Conservation (phyloP, 2,329 filamentous ascomycete genomes). For the Ophiostoma perfectum region DNA sequence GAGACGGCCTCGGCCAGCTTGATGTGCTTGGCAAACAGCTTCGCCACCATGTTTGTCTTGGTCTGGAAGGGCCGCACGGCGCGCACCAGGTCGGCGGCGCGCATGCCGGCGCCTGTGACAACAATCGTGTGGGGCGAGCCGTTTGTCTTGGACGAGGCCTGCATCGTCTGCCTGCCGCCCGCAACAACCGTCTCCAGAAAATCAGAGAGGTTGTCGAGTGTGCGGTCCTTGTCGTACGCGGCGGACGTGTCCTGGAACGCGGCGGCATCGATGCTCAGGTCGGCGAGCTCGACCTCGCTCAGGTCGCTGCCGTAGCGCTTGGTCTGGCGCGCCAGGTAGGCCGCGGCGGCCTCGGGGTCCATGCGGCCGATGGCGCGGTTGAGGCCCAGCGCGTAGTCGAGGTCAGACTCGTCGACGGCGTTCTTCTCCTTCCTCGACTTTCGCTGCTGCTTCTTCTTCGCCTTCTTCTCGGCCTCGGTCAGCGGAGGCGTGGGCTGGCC, state of each 20-base stretch:
- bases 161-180: conserved; percentile 32
- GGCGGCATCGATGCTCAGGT: conserved; percentile 63
- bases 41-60: conserved; percentile 73
- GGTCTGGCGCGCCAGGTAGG: conserved; percentile 76
- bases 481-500: conserved; percentile 9
- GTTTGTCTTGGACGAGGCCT: conserved; percentile 56
- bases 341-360: conserved; percentile 76
- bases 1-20: conserved; percentile 82
- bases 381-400: conserved; percentile 66
- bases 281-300: conserved; percentile 76
- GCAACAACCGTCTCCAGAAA: conserved; percentile 67
- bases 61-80: conserved; percentile 71
- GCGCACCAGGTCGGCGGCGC: conserved; percentile 78
- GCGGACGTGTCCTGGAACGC: conserved; percentile 74
- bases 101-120: conserved; percentile 74
- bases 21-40: conserved; percentile 97
- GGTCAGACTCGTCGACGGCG: conserved; percentile 44
- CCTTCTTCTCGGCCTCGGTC: conserved; percentile 19
- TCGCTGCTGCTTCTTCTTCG: conserved; percentile 21
- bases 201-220: conserved; percentile 64
- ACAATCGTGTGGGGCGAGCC: conserved; percentile 81
- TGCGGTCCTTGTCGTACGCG: conserved; percentile 53
- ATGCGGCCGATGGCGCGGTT: conserved; percentile 77
- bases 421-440: conserved; percentile 26
- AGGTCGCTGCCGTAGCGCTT: conserved; percentile 73